These are phyloP conservation scores for Rosa hybrid DNA, from an alignment of 331 rosid species.

Conservation along the genomic window DNA sequence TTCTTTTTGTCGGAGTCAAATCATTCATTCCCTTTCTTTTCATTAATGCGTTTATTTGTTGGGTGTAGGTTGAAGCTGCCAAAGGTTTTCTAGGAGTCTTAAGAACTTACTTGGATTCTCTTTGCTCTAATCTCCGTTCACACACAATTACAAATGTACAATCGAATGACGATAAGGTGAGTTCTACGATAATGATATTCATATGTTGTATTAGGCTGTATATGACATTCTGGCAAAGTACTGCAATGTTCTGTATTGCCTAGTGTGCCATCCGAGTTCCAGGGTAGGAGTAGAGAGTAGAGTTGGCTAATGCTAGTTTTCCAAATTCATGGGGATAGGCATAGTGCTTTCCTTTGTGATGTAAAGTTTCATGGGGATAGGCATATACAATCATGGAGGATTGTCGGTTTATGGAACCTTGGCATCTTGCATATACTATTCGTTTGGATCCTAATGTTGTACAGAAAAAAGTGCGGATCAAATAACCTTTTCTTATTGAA, in stretches of 20 bases:
- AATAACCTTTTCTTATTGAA: neutral
- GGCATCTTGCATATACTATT: neutral
- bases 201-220: neutral
- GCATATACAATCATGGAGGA: neutral
- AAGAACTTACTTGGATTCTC: conserved; percentile 92
- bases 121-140: conserved; percentile 85
- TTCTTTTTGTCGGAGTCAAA: neutral
- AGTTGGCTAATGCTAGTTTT: neutral
- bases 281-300: neutral
- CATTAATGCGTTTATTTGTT: neutral
- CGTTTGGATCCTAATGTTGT: neutral
- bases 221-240: neutral
- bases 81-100: conserved; percentile 75
- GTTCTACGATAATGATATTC: neutral
- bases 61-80: conserved; percentile 74
- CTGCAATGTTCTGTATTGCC: neutral
- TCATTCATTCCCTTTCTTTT: neutral
- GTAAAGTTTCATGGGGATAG: neutral
- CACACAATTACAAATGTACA: conserved; percentile 98
- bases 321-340: neutral
- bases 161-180: conserved; percentile 93
- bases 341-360: neutral
- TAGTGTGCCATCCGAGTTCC: neutral
- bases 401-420: conserved; percentile 6
- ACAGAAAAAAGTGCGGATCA: neutral